Conservation (phyloP, 352 stramenopile genomes). For the Pythium myriotylum region DNA sequence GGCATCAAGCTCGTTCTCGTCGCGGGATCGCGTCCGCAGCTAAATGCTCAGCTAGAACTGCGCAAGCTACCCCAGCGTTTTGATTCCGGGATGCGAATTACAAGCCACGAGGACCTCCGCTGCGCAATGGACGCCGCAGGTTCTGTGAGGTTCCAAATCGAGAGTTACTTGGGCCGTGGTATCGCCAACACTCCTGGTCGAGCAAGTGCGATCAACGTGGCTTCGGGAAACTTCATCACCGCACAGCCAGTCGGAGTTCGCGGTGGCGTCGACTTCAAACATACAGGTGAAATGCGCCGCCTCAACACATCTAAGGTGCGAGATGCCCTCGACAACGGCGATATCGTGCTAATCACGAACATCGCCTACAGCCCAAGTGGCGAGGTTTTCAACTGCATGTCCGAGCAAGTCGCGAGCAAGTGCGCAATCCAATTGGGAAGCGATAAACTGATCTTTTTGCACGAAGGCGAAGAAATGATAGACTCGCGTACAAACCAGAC, state of each 20-base stretch:
- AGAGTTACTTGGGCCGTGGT: slow-evolving; percentile 80
- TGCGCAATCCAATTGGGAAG: slow-evolving; percentile 80
- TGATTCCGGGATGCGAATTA: slow-evolving; percentile 89
- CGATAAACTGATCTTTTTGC: slow-evolving; percentile 90
- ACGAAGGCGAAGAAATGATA: slow-evolving; percentile 87
- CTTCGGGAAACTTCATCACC: slow-evolving; percentile 97
- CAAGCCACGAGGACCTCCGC: slow-evolving; percentile 89
- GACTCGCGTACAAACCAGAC: slow-evolving; percentile 81
- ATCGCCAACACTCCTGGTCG: slow-evolving; percentile 84
- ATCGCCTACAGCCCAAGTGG: slow-evolving; percentile 95
- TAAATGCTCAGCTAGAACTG: slow-evolving; percentile 89
- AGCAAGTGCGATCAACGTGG: slow-evolving; percentile 88
- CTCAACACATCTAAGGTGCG: slow-evolving; percentile 93
- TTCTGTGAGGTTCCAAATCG: slow-evolving; percentile 89
- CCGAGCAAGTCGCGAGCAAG: slow-evolving; percentile 89
- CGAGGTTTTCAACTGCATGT: slow-evolving; percentile 92
- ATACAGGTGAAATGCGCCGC: slow-evolving; percentile 93
- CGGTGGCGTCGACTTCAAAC: slow-evolving; percentile 88
- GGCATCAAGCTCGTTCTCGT: slow-evolving; percentile 95
- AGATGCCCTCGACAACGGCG: slow-evolving; percentile 90
- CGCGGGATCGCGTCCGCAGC: slow-evolving; percentile 94
- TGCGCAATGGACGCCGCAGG: slow-evolving; percentile 95
- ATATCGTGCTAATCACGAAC: slow-evolving; percentile 97
- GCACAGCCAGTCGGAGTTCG: slow-evolving; percentile 89
- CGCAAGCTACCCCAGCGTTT: slow-evolving; percentile 73